Evolutionary conservation across 495 filamentous ascomycete genomes (phyloP), one percentile per base, ranked within the genome.

Genomic region (Talaromyces proteolyticus): DNA sequence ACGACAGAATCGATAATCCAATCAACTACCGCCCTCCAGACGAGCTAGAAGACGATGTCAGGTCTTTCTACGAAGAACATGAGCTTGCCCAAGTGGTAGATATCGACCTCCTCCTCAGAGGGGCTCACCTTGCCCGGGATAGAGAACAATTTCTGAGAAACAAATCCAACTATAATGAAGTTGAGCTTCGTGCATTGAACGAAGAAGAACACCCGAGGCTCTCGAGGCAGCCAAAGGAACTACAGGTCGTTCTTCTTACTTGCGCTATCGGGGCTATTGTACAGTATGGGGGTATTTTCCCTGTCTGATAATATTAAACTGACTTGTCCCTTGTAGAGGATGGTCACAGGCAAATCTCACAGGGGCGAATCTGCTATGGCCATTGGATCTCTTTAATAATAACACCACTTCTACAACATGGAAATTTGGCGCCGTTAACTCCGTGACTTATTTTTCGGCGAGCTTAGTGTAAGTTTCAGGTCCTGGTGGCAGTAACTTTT

Each of bases 191-290:
- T 16, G 57, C 57, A 18, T 21, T 60, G 22, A 38, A 53, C 19
- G 43, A 44, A 7, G 57, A 60, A 43, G 57, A 60, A 20, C 47
- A 29, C 23, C 42, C 57, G 11, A 43, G 26, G 14, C 26, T 57
- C 7, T 53, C 51, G 34, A 19, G 10, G 10, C 51, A 55, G 21
- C 56, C 43, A 19, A 58, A 44, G 43, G 56, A 55, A 38, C 42
- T 58, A 11, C 51, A 56, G 16, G 26, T 52, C 23, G 49, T 56
- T 17, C 22, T 58, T 12, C 39, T 58, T 7, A 49, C 36, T 6
- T 56, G 53, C 23, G 52, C 18, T 38, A 39, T 56, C 26, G 56
- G 42, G 1, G 44, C 36, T 20, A 49, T 58, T 19, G 53, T 58
- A 36, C 56, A 58, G 47, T 49, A 49, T 7, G 25, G 24, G 10